Evolutionary conservation across 352 stramenopile genomes (phyloP).

Genomic region (Lagenidium sp.): DNA sequence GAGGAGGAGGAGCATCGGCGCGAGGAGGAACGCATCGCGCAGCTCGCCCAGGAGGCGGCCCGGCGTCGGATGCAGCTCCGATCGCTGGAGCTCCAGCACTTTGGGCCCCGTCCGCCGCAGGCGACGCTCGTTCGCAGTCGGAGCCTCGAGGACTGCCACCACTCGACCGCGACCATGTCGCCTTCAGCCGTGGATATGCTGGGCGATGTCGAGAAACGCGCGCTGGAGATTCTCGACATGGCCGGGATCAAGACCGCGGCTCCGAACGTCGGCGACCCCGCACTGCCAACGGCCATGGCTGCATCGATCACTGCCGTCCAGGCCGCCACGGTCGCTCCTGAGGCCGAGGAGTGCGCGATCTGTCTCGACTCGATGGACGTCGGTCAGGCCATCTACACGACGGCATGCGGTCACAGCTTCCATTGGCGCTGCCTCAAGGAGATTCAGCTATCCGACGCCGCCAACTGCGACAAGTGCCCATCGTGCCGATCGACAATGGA

Average conservation of each 20-base stretch:
- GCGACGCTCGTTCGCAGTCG: conserved; percentile 27
- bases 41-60: conserved; percentile 22
- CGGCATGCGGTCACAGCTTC: conserved; percentile 76
- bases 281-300: conserved; percentile 5
- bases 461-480: conserved; percentile 80
- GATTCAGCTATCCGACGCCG: conserved; percentile 68
- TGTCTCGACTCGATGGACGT: conserved; percentile 77
- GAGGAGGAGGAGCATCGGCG: conserved; percentile 27
- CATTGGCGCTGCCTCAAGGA: conserved; percentile 81
- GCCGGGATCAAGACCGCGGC: conserved; percentile 7
- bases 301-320: conserved; percentile 8
- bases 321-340: conserved; percentile 37
- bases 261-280: conserved; percentile 5
- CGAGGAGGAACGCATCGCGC: conserved; percentile 37
- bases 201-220: conserved; percentile 47
- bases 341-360: conserved; percentile 79
- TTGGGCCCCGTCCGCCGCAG: conserved; percentile 41
- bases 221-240: conserved; percentile 25
- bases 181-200: conserved; percentile 39
- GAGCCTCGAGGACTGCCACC: conserved; percentile 45
- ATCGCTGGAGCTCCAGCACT: conserved; percentile 43
- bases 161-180: conserved; percentile 1
- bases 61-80: conserved; percentile 34
- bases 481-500: conserved; percentile 66
- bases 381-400: conserved; percentile 77